Evolutionary conservation across 306 rosid genomes (phyloP).

Genomic region (Crotalaria pallida): DNA sequence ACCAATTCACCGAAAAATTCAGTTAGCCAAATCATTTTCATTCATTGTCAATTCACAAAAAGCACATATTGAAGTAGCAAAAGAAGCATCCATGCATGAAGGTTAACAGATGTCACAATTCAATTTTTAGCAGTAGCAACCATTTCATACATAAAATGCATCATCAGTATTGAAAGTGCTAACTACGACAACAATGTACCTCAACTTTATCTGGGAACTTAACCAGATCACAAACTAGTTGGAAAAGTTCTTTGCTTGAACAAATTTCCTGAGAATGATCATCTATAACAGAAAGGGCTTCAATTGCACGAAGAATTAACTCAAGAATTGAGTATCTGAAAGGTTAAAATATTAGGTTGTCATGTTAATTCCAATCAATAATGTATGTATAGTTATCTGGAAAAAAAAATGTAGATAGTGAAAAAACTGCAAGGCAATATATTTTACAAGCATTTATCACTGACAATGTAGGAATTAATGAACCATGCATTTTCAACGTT

Average conservation of each 20-base stretch:
- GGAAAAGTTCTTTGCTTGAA: slow-evolving; percentile 65
- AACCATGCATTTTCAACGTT: slow-evolving; percentile 6
- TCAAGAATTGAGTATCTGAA: slow-evolving; percentile 79
- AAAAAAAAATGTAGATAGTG: slow-evolving; percentile 4
- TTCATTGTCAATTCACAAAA: background rate
- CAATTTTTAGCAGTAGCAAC: background rate
- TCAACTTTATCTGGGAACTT: slow-evolving; percentile 83
- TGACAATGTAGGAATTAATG: background rate
- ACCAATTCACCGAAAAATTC: slow-evolving; percentile 18
- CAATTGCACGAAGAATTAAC: slow-evolving; percentile 62
- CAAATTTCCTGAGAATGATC: slow-evolving; percentile 70
- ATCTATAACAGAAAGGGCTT: slow-evolving; percentile 72
- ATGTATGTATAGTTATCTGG: background rate
- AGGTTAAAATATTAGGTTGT: slow-evolving; percentile 16
- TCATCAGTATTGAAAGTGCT: background rate
- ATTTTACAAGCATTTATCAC: background rate
- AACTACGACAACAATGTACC: slow-evolving; percentile 43
- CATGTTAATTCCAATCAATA: slow-evolving; percentile 11
- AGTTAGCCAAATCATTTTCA: slow-evolving; percentile 19
- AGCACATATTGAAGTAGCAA: background rate
- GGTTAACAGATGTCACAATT: background rate
- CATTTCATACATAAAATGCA: background rate
- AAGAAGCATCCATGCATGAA: background rate
- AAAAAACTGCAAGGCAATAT: background rate
- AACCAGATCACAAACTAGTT: slow-evolving; percentile 45